Evolutionary conservation across 108 stramenopile species (phyloP), one percentile per base, ranked within the genome.

Genomic region (Mayamaea pseudoterrestris): DNA sequence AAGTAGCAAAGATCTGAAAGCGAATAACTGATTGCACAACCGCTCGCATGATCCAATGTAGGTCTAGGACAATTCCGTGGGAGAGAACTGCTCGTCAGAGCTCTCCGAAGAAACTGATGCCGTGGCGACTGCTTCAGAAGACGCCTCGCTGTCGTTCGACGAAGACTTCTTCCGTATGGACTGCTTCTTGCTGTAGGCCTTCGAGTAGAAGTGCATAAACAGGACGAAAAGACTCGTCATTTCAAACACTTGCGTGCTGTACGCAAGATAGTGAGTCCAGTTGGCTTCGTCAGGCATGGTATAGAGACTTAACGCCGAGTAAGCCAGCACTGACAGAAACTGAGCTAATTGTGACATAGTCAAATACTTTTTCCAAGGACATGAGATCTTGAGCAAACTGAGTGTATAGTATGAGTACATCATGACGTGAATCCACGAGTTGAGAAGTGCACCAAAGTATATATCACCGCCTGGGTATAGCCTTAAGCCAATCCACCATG

Each of bases 381-480:
- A 88, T 21, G 27, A 22, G 16, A 84, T 65, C 53, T 78, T 80
- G 34, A 87, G 18, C 23, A 92, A 46, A 12, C 74, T 71, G 23
- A 92, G 46, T 7, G 83, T 78, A 69, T 99, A 99, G 71, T 99
- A 98, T 0, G 93, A 83, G 71, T 99, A 99, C 97, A 99, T 98
- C 51, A 99, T 67, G 21, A 94, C 91, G 73, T 99, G 98, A 61
- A 99, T 97, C 60, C 74, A 70, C 3, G 93, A 93, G 61, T 99
- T 99, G 21, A 95, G 57, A 17, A 98, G 63, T 13, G 96, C 92
- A 16, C 97, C 96, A 59, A 98, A 90, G 81, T 96, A 99, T 17
- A 78, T 57, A 61, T 99, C 98, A 18, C 97, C 96, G 37, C 90
- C 93, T 18, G 94, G 90, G 26, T 47, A 74, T 25, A 68, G 56